Base-by-base conservation (phyloP, 2,329 filamentous ascomycete genomes). In the Fusarium sulawesiense region DNA sequence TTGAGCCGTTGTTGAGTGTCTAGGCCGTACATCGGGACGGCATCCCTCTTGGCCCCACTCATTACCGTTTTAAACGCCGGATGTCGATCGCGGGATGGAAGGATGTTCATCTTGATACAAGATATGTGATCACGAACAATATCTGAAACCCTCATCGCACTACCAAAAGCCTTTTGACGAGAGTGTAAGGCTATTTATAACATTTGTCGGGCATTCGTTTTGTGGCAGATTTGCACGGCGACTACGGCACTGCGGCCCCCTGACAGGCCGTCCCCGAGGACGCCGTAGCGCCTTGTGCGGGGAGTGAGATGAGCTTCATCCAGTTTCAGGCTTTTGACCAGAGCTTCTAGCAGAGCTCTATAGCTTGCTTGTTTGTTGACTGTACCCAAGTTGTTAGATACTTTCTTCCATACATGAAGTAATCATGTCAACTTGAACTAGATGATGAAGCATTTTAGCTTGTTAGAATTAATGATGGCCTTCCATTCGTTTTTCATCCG, bases 231-330 rank as follows among this genome's bases (percentile, higher is more conserved):
- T 40, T 41, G 45, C 48, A 46, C 49, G 48, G 51, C 11, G 34
- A 37, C 25, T 48, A 58, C 42, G 60, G 56, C 51, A 41, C 49
- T 56, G 37, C 49, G 45, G 66, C 50, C 53, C 48, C 51, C 47
- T 66, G 46, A 66, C 48, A 56, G n/a, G 46, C 66, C 66, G 66
- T 45, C 40, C 27, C 66, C 66, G 67, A 70, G 49, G 23, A 44
- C 50, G 50, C 66, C 66, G 65, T 69, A 66, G 55, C 44, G 54
- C 42, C 51, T 25, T 58, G 50, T 56, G 37, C 64, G 64, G 66
- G 49, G 25, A 44, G 37, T 53, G 60, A 46, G 40, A 47, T 47
- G 45, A 47, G 25, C 25, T 47, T 47, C 46, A 30, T 37, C 46
- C 34, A 56, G 56, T 41, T 58, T 48, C 41, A 41, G 41, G 32